A percentile compares a stretch with the other conserved stretches of the same genome.
Evolutionary conservation across 1,139 yeast species (phyloP).

Genomic region (Pichia norvegensis): DNA sequence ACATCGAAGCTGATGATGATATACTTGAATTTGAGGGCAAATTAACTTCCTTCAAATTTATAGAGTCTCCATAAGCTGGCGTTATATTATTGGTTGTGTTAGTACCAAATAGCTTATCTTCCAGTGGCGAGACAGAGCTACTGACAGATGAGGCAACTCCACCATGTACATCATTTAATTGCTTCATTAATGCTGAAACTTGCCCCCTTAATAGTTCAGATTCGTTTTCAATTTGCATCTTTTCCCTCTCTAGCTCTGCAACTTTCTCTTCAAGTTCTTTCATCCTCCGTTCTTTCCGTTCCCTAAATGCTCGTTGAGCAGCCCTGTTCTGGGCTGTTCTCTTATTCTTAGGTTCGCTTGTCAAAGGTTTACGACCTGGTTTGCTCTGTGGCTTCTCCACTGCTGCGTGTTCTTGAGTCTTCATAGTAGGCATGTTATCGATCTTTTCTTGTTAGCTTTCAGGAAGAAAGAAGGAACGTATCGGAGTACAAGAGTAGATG

Average conservation of each 20-base stretch:
- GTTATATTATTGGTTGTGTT: background rate
- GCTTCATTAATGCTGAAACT: slow-evolving; percentile 65
- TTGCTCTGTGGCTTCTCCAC: slow-evolving; percentile 23
- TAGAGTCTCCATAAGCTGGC: background rate
- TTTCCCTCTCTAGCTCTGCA: slow-evolving; percentile 58
- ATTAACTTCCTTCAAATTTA: background rate
- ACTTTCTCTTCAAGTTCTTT: slow-evolving; percentile 81
- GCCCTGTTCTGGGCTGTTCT: slow-evolving; percentile 96
- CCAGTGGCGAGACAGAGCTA: background rate
- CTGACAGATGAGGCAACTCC: background rate
- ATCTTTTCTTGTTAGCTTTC: background rate
- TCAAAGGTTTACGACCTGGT: slow-evolving; percentile 70
- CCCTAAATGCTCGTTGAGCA: slow-evolving; percentile 94
- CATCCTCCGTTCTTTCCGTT: slow-evolving; percentile 83
- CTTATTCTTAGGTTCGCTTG: slow-evolving; percentile 74
- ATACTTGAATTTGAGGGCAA: background rate
- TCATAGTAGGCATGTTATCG: slow-evolving; percentile 4
- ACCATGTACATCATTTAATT: slow-evolving; percentile 32
- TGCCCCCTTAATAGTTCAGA: slow-evolving; percentile 68
- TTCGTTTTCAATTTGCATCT: slow-evolving; percentile 52
- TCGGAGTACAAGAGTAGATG: background rate
- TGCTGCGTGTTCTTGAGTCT: slow-evolving; percentile 12
- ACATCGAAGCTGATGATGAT: background rate
- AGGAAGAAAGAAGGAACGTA: background rate
- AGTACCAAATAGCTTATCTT: background rate